These are phyloP conservation scores for Camellia lanceoleosa DNA, from an alignment of 148 eudicot genomes.

Conservation along the genomic window DNA sequence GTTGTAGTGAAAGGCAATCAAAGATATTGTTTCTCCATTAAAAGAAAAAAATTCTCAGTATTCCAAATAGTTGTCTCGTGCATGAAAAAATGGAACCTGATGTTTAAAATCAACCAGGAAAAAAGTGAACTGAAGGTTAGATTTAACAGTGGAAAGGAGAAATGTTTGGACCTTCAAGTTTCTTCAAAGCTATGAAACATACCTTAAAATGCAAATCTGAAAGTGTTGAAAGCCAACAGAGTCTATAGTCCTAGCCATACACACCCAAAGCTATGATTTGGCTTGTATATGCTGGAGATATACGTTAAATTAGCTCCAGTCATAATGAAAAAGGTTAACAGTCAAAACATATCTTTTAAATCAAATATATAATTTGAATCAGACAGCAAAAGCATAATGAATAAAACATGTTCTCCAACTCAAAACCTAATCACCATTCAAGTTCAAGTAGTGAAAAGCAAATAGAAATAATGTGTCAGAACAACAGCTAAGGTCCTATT, in stretches of 20 bases:
- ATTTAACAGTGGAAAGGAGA: background rate
- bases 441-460: background rate
- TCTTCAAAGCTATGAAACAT: background rate
- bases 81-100: background rate
- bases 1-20: too few species aligned
- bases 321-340: slow-evolving; percentile 1
- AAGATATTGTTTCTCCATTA: too few species aligned
- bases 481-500: slow-evolving; percentile 7
- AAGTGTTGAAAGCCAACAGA: slow-evolving; percentile 8
- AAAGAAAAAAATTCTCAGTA: background rate
- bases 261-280: background rate
- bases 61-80: background rate
- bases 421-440: background rate
- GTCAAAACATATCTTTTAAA: background rate
- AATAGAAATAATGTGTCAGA: background rate
- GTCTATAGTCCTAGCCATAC: slow-evolving; percentile 6
- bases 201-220: slow-evolving; percentile 13
- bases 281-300: background rate
- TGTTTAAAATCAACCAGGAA: background rate
- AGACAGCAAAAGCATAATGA: background rate
- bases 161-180: background rate
- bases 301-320: too few species aligned
- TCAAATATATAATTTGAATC: background rate
- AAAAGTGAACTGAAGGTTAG: background rate
- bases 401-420: slow-evolving; percentile 4